Conservation (phyloP, 1,284 basidiomycete species). For the Volvariella surrecta region DNA sequence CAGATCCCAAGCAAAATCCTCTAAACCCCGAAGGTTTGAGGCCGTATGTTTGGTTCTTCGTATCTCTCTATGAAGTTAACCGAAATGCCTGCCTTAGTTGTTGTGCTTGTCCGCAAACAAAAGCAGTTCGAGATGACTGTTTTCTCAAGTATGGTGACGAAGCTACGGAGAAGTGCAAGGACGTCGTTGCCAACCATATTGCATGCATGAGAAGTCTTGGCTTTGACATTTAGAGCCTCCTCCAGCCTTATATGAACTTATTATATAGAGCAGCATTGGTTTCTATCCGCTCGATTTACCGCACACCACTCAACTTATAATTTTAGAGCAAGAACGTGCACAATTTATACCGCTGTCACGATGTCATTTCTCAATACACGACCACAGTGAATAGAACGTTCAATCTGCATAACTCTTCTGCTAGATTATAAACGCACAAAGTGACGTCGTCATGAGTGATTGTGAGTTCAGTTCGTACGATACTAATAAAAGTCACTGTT, state of each 20-base stretch:
- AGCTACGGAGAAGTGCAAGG: slow-evolving; percentile 72
- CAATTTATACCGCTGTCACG: no score
- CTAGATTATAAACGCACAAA: no score
- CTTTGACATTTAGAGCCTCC: slow-evolving; percentile 60
- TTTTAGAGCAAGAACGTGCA: no score
- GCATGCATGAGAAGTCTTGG: slow-evolving; percentile 87
- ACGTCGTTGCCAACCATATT: slow-evolving; percentile 73
- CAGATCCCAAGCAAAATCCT: slow-evolving; percentile 68
- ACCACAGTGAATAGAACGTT: no score
- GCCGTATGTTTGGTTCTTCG: slow-evolving; percentile 54
- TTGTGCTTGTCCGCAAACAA: slow-evolving; percentile 94
- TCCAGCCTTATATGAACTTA: neutral
- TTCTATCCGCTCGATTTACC: no score
- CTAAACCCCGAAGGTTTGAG: slow-evolving; percentile 88
- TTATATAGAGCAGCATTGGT: neutral
- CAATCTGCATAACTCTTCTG: no score
- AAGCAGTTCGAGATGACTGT: slow-evolving; percentile 86
- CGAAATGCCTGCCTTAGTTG: slow-evolving; percentile 44
- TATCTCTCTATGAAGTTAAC: slow-evolving; percentile 31
- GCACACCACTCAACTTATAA: no score
- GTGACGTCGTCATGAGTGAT: neutral
- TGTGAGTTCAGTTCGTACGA: neutral
- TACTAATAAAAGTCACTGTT: neutral
- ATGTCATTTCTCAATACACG: no score
- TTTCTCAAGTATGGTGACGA: slow-evolving; percentile 74